phyloP scores from a whole-genome alignment of 2,329 filamentous ascomycete species.

The Amphichorda felina region DNA sequence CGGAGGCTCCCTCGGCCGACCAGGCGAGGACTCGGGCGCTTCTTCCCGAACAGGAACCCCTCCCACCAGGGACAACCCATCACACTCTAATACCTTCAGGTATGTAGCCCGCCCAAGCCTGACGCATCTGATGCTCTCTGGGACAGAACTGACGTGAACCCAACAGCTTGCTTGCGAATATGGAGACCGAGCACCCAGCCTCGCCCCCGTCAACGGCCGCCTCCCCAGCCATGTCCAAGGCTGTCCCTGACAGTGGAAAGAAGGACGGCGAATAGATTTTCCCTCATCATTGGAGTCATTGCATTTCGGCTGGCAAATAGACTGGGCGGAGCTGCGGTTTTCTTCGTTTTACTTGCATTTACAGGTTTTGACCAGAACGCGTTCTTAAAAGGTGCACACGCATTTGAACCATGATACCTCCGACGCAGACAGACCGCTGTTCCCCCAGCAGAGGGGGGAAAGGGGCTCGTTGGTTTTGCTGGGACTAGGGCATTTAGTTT shows the following conservation, averaged over 20 bases:
- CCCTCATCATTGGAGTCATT: slow-evolving; percentile 22
- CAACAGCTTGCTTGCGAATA: slow-evolving; percentile 43
- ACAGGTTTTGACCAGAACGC: slow-evolving; percentile 28
- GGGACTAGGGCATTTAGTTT: no score
- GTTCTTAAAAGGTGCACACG: slow-evolving; percentile 33
- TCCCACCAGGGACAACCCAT: slow-evolving; percentile 44
- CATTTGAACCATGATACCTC: slow-evolving; percentile 40
- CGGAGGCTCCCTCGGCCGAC: slow-evolving; percentile 58
- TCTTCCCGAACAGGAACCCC: slow-evolving; percentile 88
- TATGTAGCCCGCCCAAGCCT: slow-evolving; percentile 40
- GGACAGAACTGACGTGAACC: slow-evolving; percentile 2
- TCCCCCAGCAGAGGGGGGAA: no score
- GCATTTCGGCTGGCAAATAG: slow-evolving; percentile 36
- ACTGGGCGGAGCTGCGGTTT: slow-evolving; percentile 28
- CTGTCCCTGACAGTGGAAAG: slow-evolving; percentile 43
- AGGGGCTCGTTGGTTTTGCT: no score
- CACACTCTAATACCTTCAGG: slow-evolving; percentile 87
- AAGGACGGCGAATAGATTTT: slow-evolving; percentile 32
- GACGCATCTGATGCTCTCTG: neutral
- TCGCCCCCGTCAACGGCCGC: slow-evolving; percentile 60
- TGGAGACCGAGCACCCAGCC: slow-evolving; percentile 50
- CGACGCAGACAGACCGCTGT: neutral
- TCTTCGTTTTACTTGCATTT: slow-evolving; percentile 28
- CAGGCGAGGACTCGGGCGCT: slow-evolving; percentile 72
- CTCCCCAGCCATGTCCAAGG: slow-evolving; percentile 55